Evolutionary conservation across 495 filamentous ascomycete species (phyloP), one percentile per base, ranked within the genome.

Genomic region (Lepraria neglecta): DNA sequence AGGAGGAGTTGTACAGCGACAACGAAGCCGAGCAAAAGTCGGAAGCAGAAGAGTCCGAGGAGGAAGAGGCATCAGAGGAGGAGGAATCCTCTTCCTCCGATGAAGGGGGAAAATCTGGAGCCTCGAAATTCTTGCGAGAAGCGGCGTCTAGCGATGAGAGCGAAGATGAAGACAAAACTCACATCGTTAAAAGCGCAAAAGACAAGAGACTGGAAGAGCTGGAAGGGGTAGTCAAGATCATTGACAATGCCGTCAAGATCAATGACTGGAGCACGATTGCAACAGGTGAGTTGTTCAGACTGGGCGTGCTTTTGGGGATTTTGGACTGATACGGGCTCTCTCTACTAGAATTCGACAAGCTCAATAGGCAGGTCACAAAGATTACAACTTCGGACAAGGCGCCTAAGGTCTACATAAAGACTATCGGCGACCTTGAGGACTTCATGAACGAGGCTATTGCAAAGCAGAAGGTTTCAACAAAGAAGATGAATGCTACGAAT

Each of bases 401-500:
- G 33, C 95, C 95, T 15, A 96, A 92, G 77, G 71, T 88, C 56
- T 99, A 96, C 74, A 82, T 99, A 76, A 91, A 92, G 79, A 84
- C 87, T 64, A 85, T 99, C 67, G 85, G 92, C 64, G 92, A 97
- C 68, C 78, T 99, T 47, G 95, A 99, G 77, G 92, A 96, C 72
- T 87, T 88, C 72, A 88, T 96, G 84, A 91, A 91, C 72, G 95
- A 97, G 76, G 87, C 91, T 17, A 82, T 91, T 60, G 81, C 87
- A 68, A 96, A 96, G 78, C 90, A 96, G 73, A 99, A 97, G 78
- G 87, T 92, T 64, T 87, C 91, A 7, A 87, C 88, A 55, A 96
- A 95, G 85, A 97, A 97, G 81, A 95, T 97, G 92, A 99, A 97
- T 74, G 90, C 92, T 45, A 91, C 87, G 70, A 95, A 91, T 69